Evolutionary conservation across 306 rosid genomes (phyloP), one percentile per base, ranked within the genome.

Genomic region (Arachis stenosperma): DNA sequence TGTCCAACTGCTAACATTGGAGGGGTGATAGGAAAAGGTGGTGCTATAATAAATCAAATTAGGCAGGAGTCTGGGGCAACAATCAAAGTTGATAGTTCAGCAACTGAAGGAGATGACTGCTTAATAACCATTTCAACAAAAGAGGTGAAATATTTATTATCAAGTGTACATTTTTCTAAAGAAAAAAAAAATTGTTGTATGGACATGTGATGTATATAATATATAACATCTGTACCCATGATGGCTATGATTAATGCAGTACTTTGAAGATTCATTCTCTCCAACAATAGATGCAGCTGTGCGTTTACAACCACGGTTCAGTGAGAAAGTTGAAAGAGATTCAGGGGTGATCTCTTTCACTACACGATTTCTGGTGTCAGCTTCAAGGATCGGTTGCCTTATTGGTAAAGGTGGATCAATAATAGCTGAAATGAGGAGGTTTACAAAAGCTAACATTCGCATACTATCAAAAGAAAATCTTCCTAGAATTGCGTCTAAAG

Each of bases 1-100:
- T 94, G 98, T 77, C 97, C 96, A 4, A 94, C 85, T 62, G 91
- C 81, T 8, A 94, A 91, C 75, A 88, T 91, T 81, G 98, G 98
- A 40, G 95, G 97, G 7, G 98, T 94, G 73, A 94, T 94, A 74
- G 98, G 98, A 50, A 94, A 94, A 84, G 98, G 98, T 75, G 98
- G 98, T 74, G 84, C 55, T 29, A 83, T 94, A 50, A 91, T 94
- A 73, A 94, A 94, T 85, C 98, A 94, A 84, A 91, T 94, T 72
- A 89, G 98, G 84, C 97, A 94, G 84, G 97, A 91, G 14, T 88
- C 98, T 40, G 96, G 92, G 50, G 98, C 98, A 39, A 82, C 75
- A 27, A 89, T 94, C 66, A 94, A 94, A 78, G 98, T 94, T 80
- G 98, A 94, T 85, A 91, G 97, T 86, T 94, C 98, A 10, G 78